Base-by-base conservation (phyloP, 495 filamentous ascomycete genomes). In the Xylaria castorea region DNA sequence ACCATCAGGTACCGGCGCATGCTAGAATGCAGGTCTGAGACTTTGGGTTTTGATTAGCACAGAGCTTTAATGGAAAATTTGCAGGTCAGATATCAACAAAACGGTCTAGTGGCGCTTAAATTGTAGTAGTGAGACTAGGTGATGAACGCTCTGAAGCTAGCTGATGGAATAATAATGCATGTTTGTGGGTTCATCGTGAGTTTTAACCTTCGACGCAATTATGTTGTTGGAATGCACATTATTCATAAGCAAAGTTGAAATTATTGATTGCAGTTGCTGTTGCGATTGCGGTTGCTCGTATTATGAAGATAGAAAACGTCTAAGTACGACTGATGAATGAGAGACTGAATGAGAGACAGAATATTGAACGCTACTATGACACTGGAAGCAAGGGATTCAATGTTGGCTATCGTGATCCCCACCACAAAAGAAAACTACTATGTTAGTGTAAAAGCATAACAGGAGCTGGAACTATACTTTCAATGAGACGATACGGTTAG, bases 11-110 rank as follows among this genome's bases (percentile, higher is more conserved):
- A 55, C 65, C 57, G 30, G 14, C 38, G 30, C 46, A 50, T 48
- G 25, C 16, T 32, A 22, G 4, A 30, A 67, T 53, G 46, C 20
- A 40, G 18, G 64, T 67, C 46, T 67, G 46, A 67, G 64, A 67
- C 64, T n/a, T 25, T n/a, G 27, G 53, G 30, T 50, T 50, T 50
- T 25, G 5, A 25, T 32, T 38, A 63, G 22, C 34, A 38, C 20
- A 25, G 34, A 40, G 58, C 58, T 61, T 38, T 5, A 68, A 50
- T 51, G 48, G n/a, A 71, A 50, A 42, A 3, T 40, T 44, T 42
- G 61, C 61, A 63, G 38, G 63, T 7, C 2, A 8, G 40, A 11
- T 27, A 25, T 48, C 18, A 42, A 44, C n/a, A 27, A 7, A 40
- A 27, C 11, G 5, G 38, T 46, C 27, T 46, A 7, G 7, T 11